Base-by-base conservation (phyloP, 163 green algal genomes). In the Prototheca wickerhamii region DNA sequence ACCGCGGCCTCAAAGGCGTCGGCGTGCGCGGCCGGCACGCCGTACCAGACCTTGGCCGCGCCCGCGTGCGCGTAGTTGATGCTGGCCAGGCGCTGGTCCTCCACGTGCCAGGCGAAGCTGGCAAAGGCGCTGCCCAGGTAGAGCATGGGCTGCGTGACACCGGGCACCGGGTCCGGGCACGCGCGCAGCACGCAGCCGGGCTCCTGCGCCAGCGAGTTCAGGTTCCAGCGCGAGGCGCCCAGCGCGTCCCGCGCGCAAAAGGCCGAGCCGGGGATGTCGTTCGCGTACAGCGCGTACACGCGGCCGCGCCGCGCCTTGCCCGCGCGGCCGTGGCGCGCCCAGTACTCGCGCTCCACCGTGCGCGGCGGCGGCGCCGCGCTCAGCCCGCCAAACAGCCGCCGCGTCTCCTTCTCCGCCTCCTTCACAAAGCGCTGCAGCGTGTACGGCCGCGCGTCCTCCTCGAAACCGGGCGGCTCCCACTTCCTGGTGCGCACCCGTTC, bases 61-160 rank as follows among this genome's bases (percentile, higher is more conserved):
- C 91, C 91, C 62, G 74, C 82, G 79, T 95, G 88, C 33, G 86
- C 63, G 73, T 92, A 95, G 63, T 84, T 88, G 64, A 92, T 76
- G 46, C 50, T 69, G 78, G 91, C 91, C 15, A 95, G 70, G 65
- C 82, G 71, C 65, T 92, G 82, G 50, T 89, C 78, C 66, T 92
- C 82, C 18, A 86, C 73, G 61, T 86, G 87, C 88, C 88, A 96
- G 64, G 71, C 75, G 60, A 80, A 77, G 40, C 65, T 69, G 58
- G 74, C 80, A 64, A 87, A 90, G n/a, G 82, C 58, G 75, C 87
- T 87, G 68, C 81, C 78, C 51, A 91, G 54, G 55, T 86, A 82
- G 65, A 93, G 61, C 72, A 68, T 81, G 33, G 86, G 70, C 28
- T 77, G 74, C 12, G 63, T 76, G 52, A 86, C 79, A 10, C 84